phyloP scores from a whole-genome alignment of 2,329 filamentous ascomycete species.

The Phyllosticta citrichinensis region DNA sequence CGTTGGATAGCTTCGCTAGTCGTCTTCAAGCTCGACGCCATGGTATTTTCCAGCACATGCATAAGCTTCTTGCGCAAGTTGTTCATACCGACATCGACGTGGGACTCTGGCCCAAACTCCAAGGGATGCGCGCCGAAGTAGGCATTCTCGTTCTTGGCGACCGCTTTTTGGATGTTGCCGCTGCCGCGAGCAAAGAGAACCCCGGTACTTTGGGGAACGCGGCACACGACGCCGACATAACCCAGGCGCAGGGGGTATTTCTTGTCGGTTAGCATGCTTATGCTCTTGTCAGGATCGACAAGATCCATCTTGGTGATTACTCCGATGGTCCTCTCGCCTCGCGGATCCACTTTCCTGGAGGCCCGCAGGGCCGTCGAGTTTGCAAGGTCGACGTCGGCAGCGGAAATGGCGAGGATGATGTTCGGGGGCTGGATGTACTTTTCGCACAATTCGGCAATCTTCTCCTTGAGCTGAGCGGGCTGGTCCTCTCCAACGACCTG shows the following conservation, averaged over 20 bases:
- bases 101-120: conserved; percentile 65
- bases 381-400: conserved; percentile 91
- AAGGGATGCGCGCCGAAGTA: conserved; percentile 77
- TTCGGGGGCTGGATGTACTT: conserved; percentile 97
- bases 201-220: conserved; percentile 53
- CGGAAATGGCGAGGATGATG: conserved; percentile 92
- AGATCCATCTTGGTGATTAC: conserved; percentile 99
- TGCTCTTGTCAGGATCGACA: conserved; percentile 72
- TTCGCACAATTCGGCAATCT: conserved; percentile 91
- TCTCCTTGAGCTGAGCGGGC: conserved; percentile 82
- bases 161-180: conserved; percentile 67
- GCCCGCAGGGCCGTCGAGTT: conserved; percentile 90
- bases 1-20: conserved; percentile 90
- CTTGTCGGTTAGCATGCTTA: conserved; percentile 69
- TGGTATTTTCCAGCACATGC: conserved; percentile 92
- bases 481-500: conserved; percentile 90
- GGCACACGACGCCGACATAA: conserved; percentile 90
- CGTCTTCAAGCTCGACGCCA: conserved; percentile 82
- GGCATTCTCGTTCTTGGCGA: conserved; percentile 76
- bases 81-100: conserved; percentile 70
- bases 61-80: conserved; percentile 92
- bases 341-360: conserved; percentile 81
- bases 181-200: conserved; percentile 77
- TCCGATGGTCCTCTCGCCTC: conserved; percentile 91
- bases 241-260: conserved; percentile 93